Base-by-base conservation (phyloP, 805 yeast species). In the Babjeviella inositovora region DNA sequence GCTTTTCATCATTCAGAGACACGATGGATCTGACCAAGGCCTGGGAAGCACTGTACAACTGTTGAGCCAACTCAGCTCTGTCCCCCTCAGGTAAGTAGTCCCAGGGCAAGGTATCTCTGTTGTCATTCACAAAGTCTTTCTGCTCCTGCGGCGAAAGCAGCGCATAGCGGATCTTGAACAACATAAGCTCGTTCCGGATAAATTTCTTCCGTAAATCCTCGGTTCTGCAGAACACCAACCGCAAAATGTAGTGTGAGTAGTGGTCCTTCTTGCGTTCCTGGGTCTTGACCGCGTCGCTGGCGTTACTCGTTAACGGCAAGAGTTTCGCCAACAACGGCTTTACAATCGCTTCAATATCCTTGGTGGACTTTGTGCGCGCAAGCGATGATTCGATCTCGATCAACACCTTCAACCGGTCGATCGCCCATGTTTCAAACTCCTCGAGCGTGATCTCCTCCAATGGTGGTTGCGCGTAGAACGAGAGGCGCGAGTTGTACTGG, bases 371-470 rank as follows among this genome's bases (percentile, higher is more conserved):
- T 29, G 72, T 70, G 34, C 92, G 59, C 13, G 74, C 68, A 20
- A 62, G 38, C 32, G 77, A 67, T 2, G 81, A 63, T 38, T 87
- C 96, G 23, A 90, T 73, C 41, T 82, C 94, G 25, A 84, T 63
- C 28, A 90, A 56, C 6, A 90, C 67, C 39, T 75, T 71, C 31
- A 87, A 57, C 29, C 99, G 54, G 39, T 87, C 97, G 25, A 90
- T 74, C 4, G 97, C 97, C 95, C 96, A 90, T 4, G 62, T 59
- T 49, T 90, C 98, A 47, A 90, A 90, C 38, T 90, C 80, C 32
- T 85, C 96, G 10, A 90, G 47, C 0, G 96, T 81, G 37, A 90
- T 72, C 46, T 90, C 97, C 8, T 73, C 70, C 15, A 61, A 49
- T 1, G 97, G 97, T 7, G 93, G 90, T 5, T 53, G 32, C 13